phyloP scores from a whole-genome alignment of 1,139 yeast species.

The Suhomyces anneliseae region DNA sequence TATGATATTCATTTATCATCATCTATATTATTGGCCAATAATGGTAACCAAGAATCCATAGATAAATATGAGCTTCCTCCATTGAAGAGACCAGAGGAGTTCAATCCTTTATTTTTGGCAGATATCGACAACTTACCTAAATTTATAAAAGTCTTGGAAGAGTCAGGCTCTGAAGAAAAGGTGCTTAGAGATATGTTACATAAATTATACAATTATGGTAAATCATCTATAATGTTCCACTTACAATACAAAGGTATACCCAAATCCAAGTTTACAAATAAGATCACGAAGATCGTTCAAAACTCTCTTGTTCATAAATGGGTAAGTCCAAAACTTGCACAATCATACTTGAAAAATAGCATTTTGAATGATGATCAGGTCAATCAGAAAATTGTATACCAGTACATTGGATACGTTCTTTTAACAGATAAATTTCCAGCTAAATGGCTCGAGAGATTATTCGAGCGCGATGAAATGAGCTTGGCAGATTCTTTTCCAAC shows the following conservation, averaged over 20 bases:
- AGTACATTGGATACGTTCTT: slow-evolving; percentile 11
- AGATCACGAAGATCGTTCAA: neutral
- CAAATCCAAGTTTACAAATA: neutral
- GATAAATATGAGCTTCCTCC: slow-evolving; percentile 8
- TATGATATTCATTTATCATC: neutral
- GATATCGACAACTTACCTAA: slow-evolving; percentile 3
- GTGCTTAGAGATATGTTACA: neutral
- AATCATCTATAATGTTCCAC: slow-evolving; percentile 6
- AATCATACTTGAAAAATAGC: slow-evolving; percentile 1
- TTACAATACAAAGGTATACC: slow-evolving; percentile 2
- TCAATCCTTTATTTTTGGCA: slow-evolving; percentile 11
- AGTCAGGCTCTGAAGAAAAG: neutral
- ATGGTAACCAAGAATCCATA: neutral
- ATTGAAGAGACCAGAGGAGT: slow-evolving; percentile 1
- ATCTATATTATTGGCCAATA: too few relatives aligned
- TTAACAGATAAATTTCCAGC: slow-evolving; percentile 9
- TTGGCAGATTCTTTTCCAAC: neutral
- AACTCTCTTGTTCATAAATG: slow-evolving; percentile 5
- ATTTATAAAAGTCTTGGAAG: neutral
- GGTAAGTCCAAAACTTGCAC: neutral
- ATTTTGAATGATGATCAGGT: slow-evolving; percentile 2
- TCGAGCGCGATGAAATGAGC: neutral
- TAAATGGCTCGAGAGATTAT: slow-evolving; percentile 8
- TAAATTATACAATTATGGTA: slow-evolving; percentile 6
- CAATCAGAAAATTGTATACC: slow-evolving; percentile 9